These are phyloP conservation scores for Globisporangium alternatum DNA, from an alignment of 352 stramenopile genomes.

Conservation along the genomic window DNA sequence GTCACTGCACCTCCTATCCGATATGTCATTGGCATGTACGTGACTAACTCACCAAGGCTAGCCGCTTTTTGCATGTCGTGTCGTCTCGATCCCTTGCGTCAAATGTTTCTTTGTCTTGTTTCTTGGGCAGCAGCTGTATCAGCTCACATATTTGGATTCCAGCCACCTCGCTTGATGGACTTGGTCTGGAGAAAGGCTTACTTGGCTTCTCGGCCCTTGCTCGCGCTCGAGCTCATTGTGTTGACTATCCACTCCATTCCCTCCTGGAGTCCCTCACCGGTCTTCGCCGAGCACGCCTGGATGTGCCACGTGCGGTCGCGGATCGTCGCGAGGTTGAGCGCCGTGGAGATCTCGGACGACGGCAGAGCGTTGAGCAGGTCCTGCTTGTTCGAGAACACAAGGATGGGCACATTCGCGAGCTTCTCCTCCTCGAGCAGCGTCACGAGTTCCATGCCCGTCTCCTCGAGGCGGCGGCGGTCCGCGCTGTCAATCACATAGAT, in stretches of 20 bases:
- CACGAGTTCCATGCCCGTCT: slow-evolving; percentile 91
- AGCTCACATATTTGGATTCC: background rate
- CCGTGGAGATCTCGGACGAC: slow-evolving; percentile 88
- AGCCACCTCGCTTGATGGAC: background rate
- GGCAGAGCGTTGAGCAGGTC: slow-evolving; percentile 92
- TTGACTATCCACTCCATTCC: slow-evolving; percentile 88
- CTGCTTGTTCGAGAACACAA: slow-evolving; percentile 97
- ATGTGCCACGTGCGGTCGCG: slow-evolving; percentile 90
- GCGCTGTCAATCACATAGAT: slow-evolving; percentile 96
- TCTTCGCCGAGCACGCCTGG: slow-evolving; percentile 89
- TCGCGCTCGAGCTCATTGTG: slow-evolving; percentile 55
- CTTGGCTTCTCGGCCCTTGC: slow-evolving; percentile 64
- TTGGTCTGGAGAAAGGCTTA: slow-evolving; percentile 21
- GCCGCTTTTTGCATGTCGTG: background rate
- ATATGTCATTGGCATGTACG: background rate
- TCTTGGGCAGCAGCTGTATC: background rate
- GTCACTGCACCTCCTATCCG: too few species aligned
- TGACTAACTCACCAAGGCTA: too few species aligned
- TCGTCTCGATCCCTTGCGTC: background rate
- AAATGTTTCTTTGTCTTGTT: background rate
- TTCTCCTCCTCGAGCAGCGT: slow-evolving; percentile 95
- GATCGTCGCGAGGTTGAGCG: slow-evolving; percentile 86
- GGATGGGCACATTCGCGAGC: slow-evolving; percentile 89
- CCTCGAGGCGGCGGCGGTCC: slow-evolving; percentile 89
- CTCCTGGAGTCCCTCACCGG: slow-evolving; percentile 86